Evolutionary conservation across 2,329 filamentous ascomycete genomes (phyloP), one percentile per base, ranked within the genome.

Genomic region (Anthostomella pinea): DNA sequence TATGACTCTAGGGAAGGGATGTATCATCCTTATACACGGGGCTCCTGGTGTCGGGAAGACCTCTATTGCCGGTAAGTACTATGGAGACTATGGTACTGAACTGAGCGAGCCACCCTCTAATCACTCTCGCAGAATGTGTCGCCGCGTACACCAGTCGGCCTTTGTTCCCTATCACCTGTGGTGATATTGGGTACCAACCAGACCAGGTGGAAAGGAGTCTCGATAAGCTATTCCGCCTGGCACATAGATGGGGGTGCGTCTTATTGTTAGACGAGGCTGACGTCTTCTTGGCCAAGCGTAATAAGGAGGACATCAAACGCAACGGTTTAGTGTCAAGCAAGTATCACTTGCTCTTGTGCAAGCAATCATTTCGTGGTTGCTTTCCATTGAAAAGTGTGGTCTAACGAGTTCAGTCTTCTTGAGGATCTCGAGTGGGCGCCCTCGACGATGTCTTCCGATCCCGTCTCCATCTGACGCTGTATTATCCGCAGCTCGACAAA

Each of bases 381-480:
- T 15, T 28, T 14, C 27, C n/a, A 11, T 15, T 17, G 29, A 19
- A 27, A 23, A 13, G 7, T n/a, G 20, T 14, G 29, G 3, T 2
- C 5, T 6, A 17, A 19, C 13, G 13, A 7, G 8, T 10, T 9
- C 13, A 61, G 64, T 68, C 3, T 68, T 69, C 32, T 55, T 69
- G 4, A 56, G 64, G 0, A 53, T 62, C 0, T 48, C 60, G 66
- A 2, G 62, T 70, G 2, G 65, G 65, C 2, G 51, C 53, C 5
- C 60, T 72, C n/a, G 69, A 72, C 39, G 65, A 69, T 30, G 67
- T 67, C 2, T 68, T 69, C 46, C 55, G 56, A 23, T 67, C 65
- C 0, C 55, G 65, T 0, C 59, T 70, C 17, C 62, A 69, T 30
- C 41, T 64, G 6, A 57, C 46, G 9, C 49, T 67, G 0, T 62